Evolutionary conservation across 2,329 filamentous ascomycete genomes (phyloP).

Genomic region (Xylaria sp.): DNA sequence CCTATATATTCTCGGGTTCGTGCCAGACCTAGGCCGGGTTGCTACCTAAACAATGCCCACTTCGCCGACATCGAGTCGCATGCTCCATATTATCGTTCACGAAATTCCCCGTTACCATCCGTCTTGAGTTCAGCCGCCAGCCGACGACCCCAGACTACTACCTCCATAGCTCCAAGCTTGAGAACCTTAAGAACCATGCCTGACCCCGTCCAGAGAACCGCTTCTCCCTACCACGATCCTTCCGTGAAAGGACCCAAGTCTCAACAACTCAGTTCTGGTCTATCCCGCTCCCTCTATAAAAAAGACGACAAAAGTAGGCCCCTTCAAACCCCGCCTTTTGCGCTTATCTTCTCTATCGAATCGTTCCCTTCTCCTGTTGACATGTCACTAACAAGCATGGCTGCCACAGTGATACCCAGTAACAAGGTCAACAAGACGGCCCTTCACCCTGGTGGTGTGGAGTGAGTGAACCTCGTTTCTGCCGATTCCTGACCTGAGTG

Average conservation of each 20-base stretch:
- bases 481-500: not conserved
- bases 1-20: conserved; percentile 54
- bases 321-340: not conserved
- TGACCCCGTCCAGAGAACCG: conserved; percentile 56
- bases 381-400: conserved; percentile 37
- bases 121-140: conserved; percentile 45
- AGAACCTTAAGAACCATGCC: conserved; percentile 52
- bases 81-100: conserved; percentile 48
- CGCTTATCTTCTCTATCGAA: not conserved
- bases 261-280: conserved; percentile 54
- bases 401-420: conserved; percentile 61
- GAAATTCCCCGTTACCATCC: conserved; percentile 48
- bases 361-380: not conserved
- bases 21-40: conserved; percentile 47
- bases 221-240: conserved; percentile 59
- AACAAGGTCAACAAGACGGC: conserved; percentile 86
- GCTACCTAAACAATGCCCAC: conserved; percentile 44
- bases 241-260: conserved; percentile 57
- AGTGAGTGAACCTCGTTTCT: conserved; percentile 68
- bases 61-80: conserved; percentile 46
- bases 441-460: conserved; percentile 89
- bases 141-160: conserved; percentile 39
- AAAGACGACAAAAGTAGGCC: conserved; percentile 46
- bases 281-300: conserved; percentile 47
- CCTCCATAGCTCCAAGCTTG: conserved; percentile 44